A percentile compares a stretch with the other conserved stretches of the same genome.
phyloP scores from a whole-genome alignment of 2,329 filamentous ascomycete species.

The Trichoderma afroharzianum region DNA sequence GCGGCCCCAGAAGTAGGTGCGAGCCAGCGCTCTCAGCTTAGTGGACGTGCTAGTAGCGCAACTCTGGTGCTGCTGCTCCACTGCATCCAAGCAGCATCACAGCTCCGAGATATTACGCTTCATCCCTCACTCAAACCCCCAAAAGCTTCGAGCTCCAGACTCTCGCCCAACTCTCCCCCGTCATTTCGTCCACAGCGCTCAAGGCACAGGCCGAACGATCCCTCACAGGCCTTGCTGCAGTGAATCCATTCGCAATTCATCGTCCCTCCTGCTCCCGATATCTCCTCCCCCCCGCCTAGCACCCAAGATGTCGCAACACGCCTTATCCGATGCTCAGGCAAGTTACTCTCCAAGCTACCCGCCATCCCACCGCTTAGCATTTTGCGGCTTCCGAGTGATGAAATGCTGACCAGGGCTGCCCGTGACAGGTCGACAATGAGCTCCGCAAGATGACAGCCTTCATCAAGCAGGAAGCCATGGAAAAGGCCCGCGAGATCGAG shows the following conservation, averaged over 20 bases:
- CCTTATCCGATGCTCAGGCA: constrained; percentile 97
- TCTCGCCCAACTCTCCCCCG: neutral
- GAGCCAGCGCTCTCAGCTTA: neutral
- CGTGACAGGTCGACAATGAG: constrained; percentile 81
- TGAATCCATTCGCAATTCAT: neutral
- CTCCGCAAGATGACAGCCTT: constrained; percentile 99
- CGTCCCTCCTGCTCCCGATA: neutral
- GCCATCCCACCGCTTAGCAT: constrained; percentile 13
- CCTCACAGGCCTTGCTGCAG: neutral
- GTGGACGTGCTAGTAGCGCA: neutral
- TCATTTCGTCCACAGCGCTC: neutral
- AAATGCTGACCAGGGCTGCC: neutral
- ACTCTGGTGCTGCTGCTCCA: constrained; percentile 4
- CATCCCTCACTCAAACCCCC: neutral
- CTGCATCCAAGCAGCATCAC: constrained; percentile 9
- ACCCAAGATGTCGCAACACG: constrained; percentile 86
- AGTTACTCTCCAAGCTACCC: constrained; percentile 23
- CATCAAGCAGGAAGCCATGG: constrained; percentile 96
- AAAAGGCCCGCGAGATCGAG: constrained; percentile 95
- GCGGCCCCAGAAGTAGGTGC: constrained; percentile 14
- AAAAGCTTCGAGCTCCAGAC: neutral
- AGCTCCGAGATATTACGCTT: constrained; percentile 15
- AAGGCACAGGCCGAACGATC: neutral
- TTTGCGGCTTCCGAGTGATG: constrained; percentile 14
- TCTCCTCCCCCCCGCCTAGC: constrained; percentile 18